A percentile compares a stretch with the other conserved stretches of the same genome.
Evolutionary conservation across 257 asterid species (phyloP).

Genomic region (Knoxia roxburghii): DNA sequence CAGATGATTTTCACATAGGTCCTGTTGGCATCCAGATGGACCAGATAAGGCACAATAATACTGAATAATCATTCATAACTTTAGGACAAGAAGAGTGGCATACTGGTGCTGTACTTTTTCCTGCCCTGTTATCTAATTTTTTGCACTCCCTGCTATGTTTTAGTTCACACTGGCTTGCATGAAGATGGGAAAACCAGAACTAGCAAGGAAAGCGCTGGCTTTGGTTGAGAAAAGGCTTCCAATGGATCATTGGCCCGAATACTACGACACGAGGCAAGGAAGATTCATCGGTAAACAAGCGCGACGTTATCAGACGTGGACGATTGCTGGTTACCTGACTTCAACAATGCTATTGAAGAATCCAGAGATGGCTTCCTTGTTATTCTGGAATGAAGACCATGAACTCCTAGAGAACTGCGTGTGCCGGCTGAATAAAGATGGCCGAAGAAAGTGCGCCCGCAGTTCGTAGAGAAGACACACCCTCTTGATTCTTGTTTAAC

Average conservation of each 20-base stretch:
- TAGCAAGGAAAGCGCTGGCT: slow-evolving; percentile 29
- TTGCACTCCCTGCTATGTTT: background rate
- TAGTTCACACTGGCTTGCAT: slow-evolving; percentile 45
- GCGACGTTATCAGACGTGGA: slow-evolving; percentile 37
- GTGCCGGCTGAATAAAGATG: slow-evolving; percentile 22
- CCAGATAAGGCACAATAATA: too few relatives aligned
- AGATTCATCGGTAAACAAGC: slow-evolving; percentile 37
- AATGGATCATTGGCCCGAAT: slow-evolving; percentile 40
- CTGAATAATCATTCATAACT: too few relatives aligned
- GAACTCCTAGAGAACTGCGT: slow-evolving; percentile 38
- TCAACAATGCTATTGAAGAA: slow-evolving; percentile 32
- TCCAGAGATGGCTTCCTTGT: slow-evolving; percentile 31
- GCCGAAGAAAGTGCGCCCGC: slow-evolving; percentile 28
- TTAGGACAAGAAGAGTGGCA: too few relatives aligned
- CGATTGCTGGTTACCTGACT: slow-evolving; percentile 38
- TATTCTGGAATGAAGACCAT: slow-evolving; percentile 40
- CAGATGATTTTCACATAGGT: background rate
- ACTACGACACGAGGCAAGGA: slow-evolving; percentile 37
- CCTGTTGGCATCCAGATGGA: too few relatives aligned
- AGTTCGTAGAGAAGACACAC: background rate
- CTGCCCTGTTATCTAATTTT: background rate
- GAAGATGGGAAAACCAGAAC: slow-evolving; percentile 37
- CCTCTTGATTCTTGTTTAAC: background rate
- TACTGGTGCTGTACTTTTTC: too few relatives aligned
- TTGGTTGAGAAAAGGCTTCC: slow-evolving; percentile 37